Evolutionary conservation across 2,329 filamentous ascomycete genomes (phyloP).

Genomic region (Exophiala oligosperma): DNA sequence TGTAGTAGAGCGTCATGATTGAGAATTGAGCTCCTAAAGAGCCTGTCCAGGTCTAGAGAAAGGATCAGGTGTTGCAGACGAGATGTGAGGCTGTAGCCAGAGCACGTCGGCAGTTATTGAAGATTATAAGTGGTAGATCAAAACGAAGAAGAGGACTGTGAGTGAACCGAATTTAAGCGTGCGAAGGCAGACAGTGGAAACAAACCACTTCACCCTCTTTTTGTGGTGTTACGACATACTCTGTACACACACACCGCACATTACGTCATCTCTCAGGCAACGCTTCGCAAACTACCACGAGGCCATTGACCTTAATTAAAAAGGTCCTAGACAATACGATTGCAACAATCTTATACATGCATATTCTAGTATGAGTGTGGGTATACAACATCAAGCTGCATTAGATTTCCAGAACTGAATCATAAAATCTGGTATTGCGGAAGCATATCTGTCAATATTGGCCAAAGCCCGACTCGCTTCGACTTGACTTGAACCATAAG

Average conservation of each 20-base stretch:
- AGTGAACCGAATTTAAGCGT: not conserved
- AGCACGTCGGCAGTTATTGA: too few relatives aligned
- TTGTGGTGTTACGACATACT: not conserved
- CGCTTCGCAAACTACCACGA: not conserved
- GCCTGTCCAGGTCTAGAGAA: not conserved
- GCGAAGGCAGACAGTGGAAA: not conserved
- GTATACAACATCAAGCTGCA: too few relatives aligned
- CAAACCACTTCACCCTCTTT: not conserved
- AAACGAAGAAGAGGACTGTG: not conserved
- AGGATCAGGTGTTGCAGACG: not conserved
- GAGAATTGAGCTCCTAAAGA: slow-evolving; percentile 26
- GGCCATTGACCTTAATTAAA: not conserved
- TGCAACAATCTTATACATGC: not conserved
- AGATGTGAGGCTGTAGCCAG: too few relatives aligned
- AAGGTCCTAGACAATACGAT: not conserved
- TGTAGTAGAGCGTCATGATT: slow-evolving; percentile 71
- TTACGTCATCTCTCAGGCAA: not conserved
- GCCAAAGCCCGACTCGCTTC: too few relatives aligned
- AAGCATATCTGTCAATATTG: too few relatives aligned
- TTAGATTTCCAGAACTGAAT: too few relatives aligned
- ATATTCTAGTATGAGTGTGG: too few relatives aligned
- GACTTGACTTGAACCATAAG: not conserved
- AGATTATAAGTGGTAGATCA: not conserved
- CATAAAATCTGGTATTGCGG: too few relatives aligned
- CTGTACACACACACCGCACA: not conserved